Percentiles rank a stretch among this genome's conserved stretches.
phyloP scores from a whole-genome alignment of 352 stramenopile genomes.

The Phytopythium kandeliae region DNA sequence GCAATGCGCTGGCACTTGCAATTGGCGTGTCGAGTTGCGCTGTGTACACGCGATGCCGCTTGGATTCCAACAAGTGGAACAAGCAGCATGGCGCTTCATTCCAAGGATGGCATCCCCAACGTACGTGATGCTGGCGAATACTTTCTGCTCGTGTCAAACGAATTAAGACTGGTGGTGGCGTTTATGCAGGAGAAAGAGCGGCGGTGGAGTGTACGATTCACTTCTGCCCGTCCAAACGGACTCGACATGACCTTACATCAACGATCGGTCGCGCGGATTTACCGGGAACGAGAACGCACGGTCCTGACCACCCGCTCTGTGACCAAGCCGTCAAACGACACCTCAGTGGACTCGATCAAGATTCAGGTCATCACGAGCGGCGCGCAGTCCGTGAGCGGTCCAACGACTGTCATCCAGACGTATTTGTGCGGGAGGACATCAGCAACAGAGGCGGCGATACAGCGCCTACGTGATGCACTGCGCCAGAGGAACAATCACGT shows the following conservation, averaged over 20 bases:
- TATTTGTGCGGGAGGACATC: too few relatives aligned
- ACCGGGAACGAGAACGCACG: not conserved
- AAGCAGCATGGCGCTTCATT: not conserved
- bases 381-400: too few relatives aligned
- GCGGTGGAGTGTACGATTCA: not conserved
- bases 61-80: not conserved
- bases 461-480: too few relatives aligned
- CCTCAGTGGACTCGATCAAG: not conserved
- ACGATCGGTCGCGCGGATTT: not conserved
- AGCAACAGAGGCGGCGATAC: too few relatives aligned
- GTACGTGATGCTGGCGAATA: too few relatives aligned
- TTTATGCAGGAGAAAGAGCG: not conserved
- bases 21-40: not conserved
- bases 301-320: not conserved
- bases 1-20: not conserved
- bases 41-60: not conserved
- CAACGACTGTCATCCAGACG: too few relatives aligned
- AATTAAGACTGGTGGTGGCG: not conserved
- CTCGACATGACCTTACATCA: not conserved
- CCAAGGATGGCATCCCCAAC: too few relatives aligned
- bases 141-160: too few relatives aligned
- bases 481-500: too few relatives aligned
- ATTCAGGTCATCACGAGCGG: too few relatives aligned
- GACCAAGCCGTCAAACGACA: not conserved
- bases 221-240: not conserved